Evolutionary conservation across 2,329 filamentous ascomycete species (phyloP), one percentile per base, ranked within the genome.

Genomic region (Didymosphaeria variabile): DNA sequence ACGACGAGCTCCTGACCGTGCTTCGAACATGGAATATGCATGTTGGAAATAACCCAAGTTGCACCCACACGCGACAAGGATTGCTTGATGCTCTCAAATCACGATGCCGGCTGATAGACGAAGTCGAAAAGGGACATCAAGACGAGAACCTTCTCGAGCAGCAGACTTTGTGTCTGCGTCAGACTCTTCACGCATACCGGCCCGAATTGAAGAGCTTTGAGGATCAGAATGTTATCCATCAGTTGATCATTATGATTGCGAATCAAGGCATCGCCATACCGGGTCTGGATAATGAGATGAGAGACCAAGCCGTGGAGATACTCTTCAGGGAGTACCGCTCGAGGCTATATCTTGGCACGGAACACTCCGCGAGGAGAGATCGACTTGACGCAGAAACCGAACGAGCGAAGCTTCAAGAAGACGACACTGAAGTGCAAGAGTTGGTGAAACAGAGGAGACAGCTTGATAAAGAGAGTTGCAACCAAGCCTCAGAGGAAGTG

Each of bases 11-110:
- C 40, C 17, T 57, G n/a, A n/a, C 62, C 19, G 63, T 67, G 0
- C 60, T 72, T 5, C 59, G 58, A 9, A 55, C 46, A 5, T 71
- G 70, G 69, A 73, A 73, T 31, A 31, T 47, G 38, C 55, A 55
- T 32, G 60, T 68, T 15, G 36, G 54, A 7, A 36, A 21, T 1
- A 32, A 55, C 9, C 40, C 38, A 10, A 49, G 58, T n/a, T 29
- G 57, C 45, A 3, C 17, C 3, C 31, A 36, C 31, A 45, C 47
- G 9, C 62, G 60, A 31, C n/a, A 66, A 23, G 36, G 45, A 3
- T 49, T 69, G 10, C 32, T 64, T 1, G 52, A 47, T 17, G 54
- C 61, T 19, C 59, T 71, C 8, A 44, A 55, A 26, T 53, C 60
- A 21, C 57, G 70, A n/a, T 32, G 58, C 3, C 23, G 13, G 19